Base-by-base conservation (phyloP, 2,329 filamentous ascomycete genomes). In the Ophiobolus disseminans region DNA sequence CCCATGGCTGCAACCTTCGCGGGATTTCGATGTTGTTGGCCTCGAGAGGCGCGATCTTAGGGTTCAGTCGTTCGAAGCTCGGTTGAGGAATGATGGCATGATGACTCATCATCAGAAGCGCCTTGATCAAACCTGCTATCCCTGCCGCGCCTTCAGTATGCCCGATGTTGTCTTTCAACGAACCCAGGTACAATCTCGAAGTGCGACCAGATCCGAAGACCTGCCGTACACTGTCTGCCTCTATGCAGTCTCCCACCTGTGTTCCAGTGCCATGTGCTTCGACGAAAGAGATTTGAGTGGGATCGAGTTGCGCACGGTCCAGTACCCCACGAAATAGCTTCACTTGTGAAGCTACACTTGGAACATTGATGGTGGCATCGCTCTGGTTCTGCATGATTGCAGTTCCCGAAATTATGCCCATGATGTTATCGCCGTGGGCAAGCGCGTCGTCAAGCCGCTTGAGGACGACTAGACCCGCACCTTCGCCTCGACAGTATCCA, bases 401-500 rank as follows among this genome's bases (percentile, higher is more conserved):
- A 2, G 54, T 50, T 9, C 35, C 49, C 10, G 59, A 51, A 32
- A 82, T 77, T 0, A 80, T 72, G 2, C 71, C 81, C 1, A 77
- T 48, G 23, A 84, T 76, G 3, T 68, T 63, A 51, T 68, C 82
- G 2, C 78, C 78, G 41, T 84, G 81, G 1, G 70, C 71, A n/a
- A 77, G 40, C 1, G 82, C 82, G 57, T 79, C 73, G 5, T 75
- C 66, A 1, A 82, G 61, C 5, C 73, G 63, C 60, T 84, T 84
- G 16, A 84, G 55, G 2, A 83, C 70, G 5, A 84, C 69, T 3
- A 75, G 66, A 0, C 72, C 78, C 14, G 78, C 72, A 8, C 72
- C 80, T 41, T 84, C 82, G 5, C 50, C 60, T 6, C 82, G 75
- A 49, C 79, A 82, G 54, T 83, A 84, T 4, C 82, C 81, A 61